phyloP scores from a whole-genome alignment of 2,329 filamentous ascomycete species.

The Apiospora arundinis region DNA sequence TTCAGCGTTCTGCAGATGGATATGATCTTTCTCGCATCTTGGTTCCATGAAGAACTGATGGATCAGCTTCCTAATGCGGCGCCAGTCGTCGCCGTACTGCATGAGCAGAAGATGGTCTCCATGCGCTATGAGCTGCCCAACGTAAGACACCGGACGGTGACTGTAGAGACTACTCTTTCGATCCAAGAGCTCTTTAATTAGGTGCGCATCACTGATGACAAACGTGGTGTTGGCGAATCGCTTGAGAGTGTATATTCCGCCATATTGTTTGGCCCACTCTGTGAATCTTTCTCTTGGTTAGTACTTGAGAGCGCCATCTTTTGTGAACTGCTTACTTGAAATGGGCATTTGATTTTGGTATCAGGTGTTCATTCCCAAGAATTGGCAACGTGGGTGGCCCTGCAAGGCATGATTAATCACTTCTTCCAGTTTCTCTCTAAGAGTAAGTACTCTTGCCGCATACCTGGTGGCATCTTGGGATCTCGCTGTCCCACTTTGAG shows the following conservation, averaged over 20 bases:
- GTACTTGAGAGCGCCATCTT: neutral
- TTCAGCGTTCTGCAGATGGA: conserved; percentile 53
- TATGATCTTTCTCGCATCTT: conserved; percentile 49
- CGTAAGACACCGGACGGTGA: conserved; percentile 48
- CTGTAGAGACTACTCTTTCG: conserved; percentile 52
- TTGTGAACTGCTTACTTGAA: conserved; percentile 9
- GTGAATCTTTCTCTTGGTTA: conserved; percentile 41
- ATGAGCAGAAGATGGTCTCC: conserved; percentile 52
- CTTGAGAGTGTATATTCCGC: conserved; percentile 28
- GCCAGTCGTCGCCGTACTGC: conserved; percentile 54
- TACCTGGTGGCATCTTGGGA: conserved; percentile 10
- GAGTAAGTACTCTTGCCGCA: too few relatives aligned
- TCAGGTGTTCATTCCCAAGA: conserved; percentile 26
- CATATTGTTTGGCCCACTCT: conserved; percentile 45
- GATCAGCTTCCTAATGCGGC: conserved; percentile 50
- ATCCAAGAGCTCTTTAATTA: conserved; percentile 41
- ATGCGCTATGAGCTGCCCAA: conserved; percentile 48
- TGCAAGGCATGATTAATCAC: neutral
- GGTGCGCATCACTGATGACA: conserved; percentile 30
- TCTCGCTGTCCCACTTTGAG: conserved; percentile 7
- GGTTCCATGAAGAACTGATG: conserved; percentile 53
- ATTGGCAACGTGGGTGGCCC: conserved; percentile 25
- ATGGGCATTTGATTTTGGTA: conserved; percentile 25
- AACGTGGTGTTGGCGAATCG: conserved; percentile 41
- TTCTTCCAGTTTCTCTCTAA: too few relatives aligned